Conservation (phyloP, 2,329 filamentous ascomycete species). For the Epicoccum nigrum region DNA sequence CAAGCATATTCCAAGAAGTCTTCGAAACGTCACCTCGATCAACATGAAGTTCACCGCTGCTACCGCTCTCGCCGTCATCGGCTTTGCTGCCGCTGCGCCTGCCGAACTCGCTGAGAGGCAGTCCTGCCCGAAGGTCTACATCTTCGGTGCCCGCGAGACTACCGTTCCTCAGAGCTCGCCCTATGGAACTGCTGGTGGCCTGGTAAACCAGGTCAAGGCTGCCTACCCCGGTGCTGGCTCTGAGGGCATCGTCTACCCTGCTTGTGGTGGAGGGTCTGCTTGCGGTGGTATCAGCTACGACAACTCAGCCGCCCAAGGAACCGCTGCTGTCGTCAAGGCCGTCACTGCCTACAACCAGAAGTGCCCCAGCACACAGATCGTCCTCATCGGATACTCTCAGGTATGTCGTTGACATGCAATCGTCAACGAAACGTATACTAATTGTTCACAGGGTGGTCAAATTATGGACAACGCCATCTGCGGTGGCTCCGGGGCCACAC, state of each 20-base stretch:
- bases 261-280: conserved; percentile 64
- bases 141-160: conserved; percentile 54
- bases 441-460: conserved; percentile 60
- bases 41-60: conserved; percentile 44
- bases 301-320: conserved; percentile 64
- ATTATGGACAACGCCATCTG: conserved; percentile 69
- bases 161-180: conserved; percentile 47
- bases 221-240: conserved; percentile 50
- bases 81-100: conserved; percentile 44
- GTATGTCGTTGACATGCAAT: conserved; percentile 41
- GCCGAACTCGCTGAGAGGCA: conserved; percentile 45
- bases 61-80: conserved; percentile 35
- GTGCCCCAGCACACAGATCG: conserved; percentile 64
- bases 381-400: conserved; percentile 69
- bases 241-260: conserved; percentile 57
- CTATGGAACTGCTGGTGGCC: conserved; percentile 49
- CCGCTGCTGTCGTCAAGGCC: conserved; percentile 62
- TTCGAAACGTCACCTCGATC: conserved; percentile 5
- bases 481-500: conserved; percentile 58
- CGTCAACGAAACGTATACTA: not conserved
- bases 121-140: conserved; percentile 51
- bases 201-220: conserved; percentile 50
- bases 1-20: conserved; percentile 12
- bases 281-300: conserved; percentile 67
- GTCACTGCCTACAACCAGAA: conserved; percentile 64